These are phyloP conservation scores for Aquilaria malaccensis DNA, from an alignment of 345 rosid genomes.

Conservation along the genomic window DNA sequence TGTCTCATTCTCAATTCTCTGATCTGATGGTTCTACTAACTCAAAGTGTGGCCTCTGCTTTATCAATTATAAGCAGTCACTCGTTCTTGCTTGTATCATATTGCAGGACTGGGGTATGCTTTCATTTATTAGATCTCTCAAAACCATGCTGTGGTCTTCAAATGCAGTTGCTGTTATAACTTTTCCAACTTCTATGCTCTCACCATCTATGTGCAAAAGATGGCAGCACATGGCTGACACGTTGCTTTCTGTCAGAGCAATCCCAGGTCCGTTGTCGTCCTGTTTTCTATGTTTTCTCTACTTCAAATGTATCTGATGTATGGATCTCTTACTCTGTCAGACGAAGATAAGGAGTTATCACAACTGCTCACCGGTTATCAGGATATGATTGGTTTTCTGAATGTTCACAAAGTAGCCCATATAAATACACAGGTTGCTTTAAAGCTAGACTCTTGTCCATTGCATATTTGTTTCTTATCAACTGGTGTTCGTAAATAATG, in stretches of 20 bases:
- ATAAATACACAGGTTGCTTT: constrained; percentile 68
- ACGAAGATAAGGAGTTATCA: constrained; percentile 77
- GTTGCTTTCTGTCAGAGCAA: constrained; percentile 79
- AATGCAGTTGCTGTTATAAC: constrained; percentile 77
- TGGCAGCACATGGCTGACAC: constrained; percentile 82
- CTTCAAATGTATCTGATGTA: constrained; percentile 5
- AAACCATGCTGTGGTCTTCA: constrained; percentile 66
- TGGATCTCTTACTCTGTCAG: constrained; percentile 26
- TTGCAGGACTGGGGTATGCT: constrained; percentile 85
- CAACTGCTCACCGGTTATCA: constrained; percentile 82
- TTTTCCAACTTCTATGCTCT: constrained; percentile 70
- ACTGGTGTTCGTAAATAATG: background rate
- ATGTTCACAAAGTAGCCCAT: constrained; percentile 72
- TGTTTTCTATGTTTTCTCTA: background rate
- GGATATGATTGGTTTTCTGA: constrained; percentile 90
- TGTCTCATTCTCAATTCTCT: too few relatives aligned
- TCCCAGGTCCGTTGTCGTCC: constrained; percentile 45
- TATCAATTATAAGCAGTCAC: too few relatives aligned
- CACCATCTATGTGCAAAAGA: constrained; percentile 59
- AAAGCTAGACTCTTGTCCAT: background rate
- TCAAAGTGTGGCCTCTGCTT: too few relatives aligned
- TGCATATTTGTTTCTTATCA: background rate
- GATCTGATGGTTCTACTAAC: too few relatives aligned
- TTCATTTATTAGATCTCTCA: constrained; percentile 68
- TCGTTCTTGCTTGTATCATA: too few relatives aligned